A percentile compares a stretch with the other conserved stretches of the same genome.
Evolutionary conservation across 257 asterid genomes (phyloP).

Genomic region (Orobanche coerulescens): DNA sequence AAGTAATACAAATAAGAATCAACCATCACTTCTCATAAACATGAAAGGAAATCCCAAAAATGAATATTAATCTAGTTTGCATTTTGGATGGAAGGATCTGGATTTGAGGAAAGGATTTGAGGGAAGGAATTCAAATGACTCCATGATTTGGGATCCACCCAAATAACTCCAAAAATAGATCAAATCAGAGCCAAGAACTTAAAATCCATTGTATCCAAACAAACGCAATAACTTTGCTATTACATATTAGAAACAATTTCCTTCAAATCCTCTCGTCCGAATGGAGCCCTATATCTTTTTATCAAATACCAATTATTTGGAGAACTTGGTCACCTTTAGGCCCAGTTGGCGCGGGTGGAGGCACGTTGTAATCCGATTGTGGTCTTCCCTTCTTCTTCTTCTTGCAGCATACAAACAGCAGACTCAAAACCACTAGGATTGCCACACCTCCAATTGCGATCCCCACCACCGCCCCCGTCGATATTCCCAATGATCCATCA

Average conservation of each 20-base stretch:
- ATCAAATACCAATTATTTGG: background rate
- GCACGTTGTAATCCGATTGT: constrained; percentile 33
- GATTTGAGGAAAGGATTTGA: no score
- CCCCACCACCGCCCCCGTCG: constrained; percentile 53
- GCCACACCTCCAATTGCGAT: constrained; percentile 61
- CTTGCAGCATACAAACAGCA: constrained; percentile 46
- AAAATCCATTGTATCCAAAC: no score
- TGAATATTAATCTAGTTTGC: background rate
- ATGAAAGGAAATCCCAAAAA: background rate
- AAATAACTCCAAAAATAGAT: no score
- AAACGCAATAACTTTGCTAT: no score
- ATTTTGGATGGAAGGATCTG: no score
- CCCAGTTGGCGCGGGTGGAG: constrained; percentile 54
- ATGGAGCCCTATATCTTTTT: no score
- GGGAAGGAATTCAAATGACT: no score
- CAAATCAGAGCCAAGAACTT: no score
- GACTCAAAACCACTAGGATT: constrained; percentile 39
- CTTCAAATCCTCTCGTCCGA: no score
- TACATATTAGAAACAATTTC: no score
- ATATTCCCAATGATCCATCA: constrained; percentile 25
- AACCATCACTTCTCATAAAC: background rate
- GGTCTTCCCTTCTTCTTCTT: constrained; percentile 65
- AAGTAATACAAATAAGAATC: background rate
- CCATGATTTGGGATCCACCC: no score
- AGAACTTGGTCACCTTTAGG: constrained; percentile 44